Base-by-base conservation (phyloP, 139 green algal species). In the Parachlorella kessleri region DNA sequence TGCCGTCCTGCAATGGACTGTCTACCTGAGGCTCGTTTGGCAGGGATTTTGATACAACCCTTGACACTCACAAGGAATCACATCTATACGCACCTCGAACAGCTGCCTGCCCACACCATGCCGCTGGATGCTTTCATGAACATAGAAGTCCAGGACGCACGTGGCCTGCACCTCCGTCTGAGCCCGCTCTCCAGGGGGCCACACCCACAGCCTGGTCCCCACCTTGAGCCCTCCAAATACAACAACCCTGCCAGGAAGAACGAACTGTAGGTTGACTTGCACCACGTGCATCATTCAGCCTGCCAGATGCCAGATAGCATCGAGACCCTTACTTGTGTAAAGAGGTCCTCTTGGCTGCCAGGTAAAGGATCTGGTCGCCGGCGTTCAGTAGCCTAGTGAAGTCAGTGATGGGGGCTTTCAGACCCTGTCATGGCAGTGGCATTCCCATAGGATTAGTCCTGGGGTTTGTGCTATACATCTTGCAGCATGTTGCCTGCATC, bases 61-160 rank as follows among this genome's bases (percentile, higher is more conserved):
- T n/a, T n/a, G n/a, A n/a, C n/a, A n/a, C n/a, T n/a, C n/a, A n/a
- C n/a, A n/a, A n/a, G n/a, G n/a, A n/a, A n/a, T n/a, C n/a, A n/a
- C n/a, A n/a, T n/a, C n/a, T n/a, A 59, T 59, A 28, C 14, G 14
- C 21, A 59, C 87, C 84, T 93, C 86, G 53, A 95, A 93, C 33
- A 97, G 78, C 7, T 70, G 55, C 41, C 82, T 85, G 30, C 93
- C 93, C 26, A 95, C 55, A 26, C 93, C 93, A 40, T 79, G 42
- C 9, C 92, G 85, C 80, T 97, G 93, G 32, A 69, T 89, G n/a
- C 66, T 82, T 80, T 95, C 90, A 77, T 95, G 89, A 32, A 97
- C 92, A 76, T 94, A 97, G 54, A 97, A 96, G 76, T 97, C 93
- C 70, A 97, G 76, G 24, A 96, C 88, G 76, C 90, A 95, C 26